Evolutionary conservation across 2,329 filamentous ascomycete species (phyloP), one percentile per base, ranked within the genome.

Genomic region (Aspergillus sp.): DNA sequence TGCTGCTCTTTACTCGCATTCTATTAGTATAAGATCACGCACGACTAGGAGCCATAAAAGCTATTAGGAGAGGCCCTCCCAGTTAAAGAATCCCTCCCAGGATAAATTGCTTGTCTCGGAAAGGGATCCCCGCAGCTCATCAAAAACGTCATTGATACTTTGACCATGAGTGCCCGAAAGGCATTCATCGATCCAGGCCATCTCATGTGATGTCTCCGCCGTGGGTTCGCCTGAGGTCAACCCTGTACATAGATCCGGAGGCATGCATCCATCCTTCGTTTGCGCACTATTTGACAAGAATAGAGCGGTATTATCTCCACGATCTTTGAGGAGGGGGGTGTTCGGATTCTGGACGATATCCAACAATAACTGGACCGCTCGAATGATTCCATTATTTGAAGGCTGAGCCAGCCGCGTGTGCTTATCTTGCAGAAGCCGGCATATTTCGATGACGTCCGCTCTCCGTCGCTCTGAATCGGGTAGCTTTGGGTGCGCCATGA

Each of bases 41-140:
- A 7, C 31, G 6, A 38, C 7, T 11, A 38, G 31, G 31, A 11
- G 7, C n/a, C 23, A 43, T 45, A 11, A 38, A 38, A 7, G 8
- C 38, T 5, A 23, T 23, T 22, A 50, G 19, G 47, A 50, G 9
- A 50, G 47, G 11, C 47, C 47, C 22, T 50, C 47, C 47, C 47
- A 23, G 22, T 50, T 28, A 23, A 50, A 50, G 47, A 50, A 50
- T 13, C 47, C 47, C 47, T 50, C 47, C 47, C 47, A 30, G 17
- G 47, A 50, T 50, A 30, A 30, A 50, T 25, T 50, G 47, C 47
- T 50, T n/a, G 47, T 25, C 47, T 50, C 47, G 13, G 47, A 50
- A 30, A 15, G 17, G 17, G 47, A 50, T 50, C 47, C 47, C 47
- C 47, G 17, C 23, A 50, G 47, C 47, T 50, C 47, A 50, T 50